Evolutionary conservation across 108 stramenopile species (phyloP), one percentile per base, ranked within the genome.

Genomic region (Cyclostephanos tholiformis): DNA sequence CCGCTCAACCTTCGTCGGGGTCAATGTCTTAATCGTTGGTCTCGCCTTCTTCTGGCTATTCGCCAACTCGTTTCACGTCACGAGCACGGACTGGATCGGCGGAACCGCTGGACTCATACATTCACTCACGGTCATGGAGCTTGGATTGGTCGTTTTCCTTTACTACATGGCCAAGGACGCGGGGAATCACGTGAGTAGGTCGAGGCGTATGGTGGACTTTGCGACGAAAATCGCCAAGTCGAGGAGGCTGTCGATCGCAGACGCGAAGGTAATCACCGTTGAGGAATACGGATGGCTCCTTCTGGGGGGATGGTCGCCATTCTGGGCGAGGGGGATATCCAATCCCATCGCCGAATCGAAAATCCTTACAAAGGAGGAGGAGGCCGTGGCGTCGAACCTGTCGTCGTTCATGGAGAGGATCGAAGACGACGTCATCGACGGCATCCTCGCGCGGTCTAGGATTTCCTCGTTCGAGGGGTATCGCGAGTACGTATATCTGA

Each of bases 21-120:
- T 83, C 25, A 67, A 83, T 29, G 83, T 92, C 10, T 65, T 89
- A 9, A 74, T 71, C 7, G 85, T 94, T 52, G 95, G 93, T 2
- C 70, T 89, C 32, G 48, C 80, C 43, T 96, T 96, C 86, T 85
- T 94, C 50, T 94, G 93, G 93, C 76, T 96, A 6, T 68, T 85
- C 60, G 82, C 82, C 68, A 96, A 96, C 70, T 88, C 87, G 6
- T 85, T 84, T 55, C 95, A 94, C 61, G 74, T 96, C 6, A 94
- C 93, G 6, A 83, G 86, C 7, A 87, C 88, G 2, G 67, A 79
- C 62, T 90, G 87, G 90, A 90, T 94, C 52, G 93, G 95, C 50
- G 95, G 95, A 0, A 12, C 92, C 26, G 66, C 69, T 4, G 95
- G 75, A 14, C 76, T 96, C 25, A 94, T 96, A 55, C 80, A 92